Conservation (phyloP, 2,329 filamentous ascomycete species). For the Alternaria brassicae region DNA sequence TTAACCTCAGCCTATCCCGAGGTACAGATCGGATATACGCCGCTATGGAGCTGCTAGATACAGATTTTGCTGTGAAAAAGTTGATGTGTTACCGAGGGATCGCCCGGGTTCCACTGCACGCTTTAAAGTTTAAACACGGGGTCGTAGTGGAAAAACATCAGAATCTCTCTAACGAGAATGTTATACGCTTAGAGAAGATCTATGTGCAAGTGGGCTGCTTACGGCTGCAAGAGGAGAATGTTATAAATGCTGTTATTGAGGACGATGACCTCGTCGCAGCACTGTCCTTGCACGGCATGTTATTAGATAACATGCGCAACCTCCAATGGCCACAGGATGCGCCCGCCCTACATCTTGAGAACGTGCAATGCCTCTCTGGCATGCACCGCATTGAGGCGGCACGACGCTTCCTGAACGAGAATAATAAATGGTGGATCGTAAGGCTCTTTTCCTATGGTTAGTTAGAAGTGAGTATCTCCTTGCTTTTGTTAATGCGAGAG, state of each 20-base stretch:
- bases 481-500: constrained; percentile 1
- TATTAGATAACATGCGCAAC: constrained; percentile 7
- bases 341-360: constrained; percentile 15
- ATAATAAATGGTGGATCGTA: constrained; percentile 34
- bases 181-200: constrained; percentile 6
- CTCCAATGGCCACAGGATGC: constrained; percentile 17
- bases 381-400: constrained; percentile 24
- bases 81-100: constrained; percentile 11
- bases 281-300: constrained; percentile 9
- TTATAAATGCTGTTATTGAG: constrained; percentile 23
- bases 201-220: constrained; percentile 14
- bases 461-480: neutral
- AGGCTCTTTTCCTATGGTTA: constrained; percentile 24
- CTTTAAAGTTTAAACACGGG: constrained; percentile 10
- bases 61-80: constrained; percentile 8
- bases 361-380: constrained; percentile 24
- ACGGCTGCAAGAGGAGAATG: constrained; percentile 27
- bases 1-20: neutral
- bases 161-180: constrained; percentile 8
- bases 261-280: constrained; percentile 15
- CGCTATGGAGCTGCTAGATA: constrained; percentile 6
- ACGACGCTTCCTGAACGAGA: constrained; percentile 22
- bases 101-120: constrained; percentile 9
- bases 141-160: constrained; percentile 7
- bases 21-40: neutral